A percentile compares a stretch with the other conserved stretches of the same genome.
Evolutionary conservation across 805 yeast genomes (phyloP).

Genomic region (Yamadazyma olivae): DNA sequence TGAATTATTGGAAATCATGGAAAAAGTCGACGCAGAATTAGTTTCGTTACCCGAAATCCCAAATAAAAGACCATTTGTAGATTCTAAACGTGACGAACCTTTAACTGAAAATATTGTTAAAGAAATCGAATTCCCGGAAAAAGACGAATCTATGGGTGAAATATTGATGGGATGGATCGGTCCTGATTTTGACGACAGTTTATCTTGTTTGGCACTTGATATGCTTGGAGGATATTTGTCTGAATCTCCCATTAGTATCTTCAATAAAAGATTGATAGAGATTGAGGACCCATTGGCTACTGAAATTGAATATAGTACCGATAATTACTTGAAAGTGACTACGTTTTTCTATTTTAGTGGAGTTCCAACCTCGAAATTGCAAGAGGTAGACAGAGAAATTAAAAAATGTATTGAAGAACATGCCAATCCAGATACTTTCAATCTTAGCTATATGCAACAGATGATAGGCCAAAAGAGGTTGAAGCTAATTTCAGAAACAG

Average conservation of each 20-base stretch:
- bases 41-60: conserved; percentile 36
- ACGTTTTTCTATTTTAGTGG: conserved; percentile 59
- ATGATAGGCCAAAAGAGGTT: conserved; percentile 63
- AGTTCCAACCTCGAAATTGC: conserved; percentile 67
- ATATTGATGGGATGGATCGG: conserved; percentile 78
- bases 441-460: conserved; percentile 63
- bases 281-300: conserved; percentile 80
- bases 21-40: conserved; percentile 57
- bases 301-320: conserved; percentile 64
- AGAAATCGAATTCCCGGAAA: conserved; percentile 78
- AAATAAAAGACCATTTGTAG: conserved; percentile 75
- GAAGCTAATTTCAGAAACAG: conserved; percentile 59
- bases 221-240: conserved; percentile 72
- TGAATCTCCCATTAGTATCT: conserved; percentile 71
- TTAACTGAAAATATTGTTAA: conserved; percentile 38
- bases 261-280: conserved; percentile 72
- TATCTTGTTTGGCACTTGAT: conserved; percentile 66
- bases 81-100: conserved; percentile 49
- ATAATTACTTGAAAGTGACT: conserved; percentile 66
- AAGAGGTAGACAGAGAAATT: conserved; percentile 51
- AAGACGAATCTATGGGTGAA: conserved; percentile 83
- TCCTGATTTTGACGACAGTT: conserved; percentile 52
- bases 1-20: conserved; percentile 62
- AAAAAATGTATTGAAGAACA: conserved; percentile 53
- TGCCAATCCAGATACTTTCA: conserved; percentile 48